Base-by-base conservation (phyloP, 202 grass and related monocot genomes). In the Zoysia matrella region DNA sequence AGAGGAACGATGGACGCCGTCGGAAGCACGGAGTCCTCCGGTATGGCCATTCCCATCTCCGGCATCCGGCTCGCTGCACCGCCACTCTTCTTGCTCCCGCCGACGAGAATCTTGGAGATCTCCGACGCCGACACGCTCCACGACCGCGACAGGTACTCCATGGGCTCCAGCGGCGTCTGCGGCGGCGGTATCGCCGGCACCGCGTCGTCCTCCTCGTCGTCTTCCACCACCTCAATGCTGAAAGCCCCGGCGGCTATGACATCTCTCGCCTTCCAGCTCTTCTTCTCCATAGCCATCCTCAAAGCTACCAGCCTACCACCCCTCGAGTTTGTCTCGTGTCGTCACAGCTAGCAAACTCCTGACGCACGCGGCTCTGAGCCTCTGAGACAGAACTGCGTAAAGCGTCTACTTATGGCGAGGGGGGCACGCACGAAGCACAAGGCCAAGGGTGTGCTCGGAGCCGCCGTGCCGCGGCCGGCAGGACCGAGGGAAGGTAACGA, bases 101-200 rank as follows among this genome's bases (percentile, higher is more conserved):
- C 71, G 80, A 94, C 14, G 22, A 94, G 82, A 6, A 91, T 86
- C 87, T 92, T 95, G n/a, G 90, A 95, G 3, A 95, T 95, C 90
- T 95, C 93, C 1, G 93, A 90, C 5, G 93, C 90, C 0, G 93
- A 95, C 71, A 95, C 90, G 82, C 93, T 95, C 93, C 93, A 95
- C 44, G 93, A 95, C 73, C 93, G 65, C 0, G 93, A 95, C 49
- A 95, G 60, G 78, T 88, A 92, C 88, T 95, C 93, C 93, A 95
- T 90, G 43, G 93, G 87, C 83, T 95, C 93, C 62, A 87, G 14
- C 60, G 93, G 93, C 14, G 90, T 95, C 89, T 92, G 92, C 7
- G 92, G 92, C 7, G 92, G 92, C 14, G 90, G 87, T 77, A 92
- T 83, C 3, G 66, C 87, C 16, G 60, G 16, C 77, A 72, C 82